These are phyloP conservation scores for Hypoxylon sp. DNA, from an alignment of 2,329 filamentous ascomycete species.

Conservation along the genomic window DNA sequence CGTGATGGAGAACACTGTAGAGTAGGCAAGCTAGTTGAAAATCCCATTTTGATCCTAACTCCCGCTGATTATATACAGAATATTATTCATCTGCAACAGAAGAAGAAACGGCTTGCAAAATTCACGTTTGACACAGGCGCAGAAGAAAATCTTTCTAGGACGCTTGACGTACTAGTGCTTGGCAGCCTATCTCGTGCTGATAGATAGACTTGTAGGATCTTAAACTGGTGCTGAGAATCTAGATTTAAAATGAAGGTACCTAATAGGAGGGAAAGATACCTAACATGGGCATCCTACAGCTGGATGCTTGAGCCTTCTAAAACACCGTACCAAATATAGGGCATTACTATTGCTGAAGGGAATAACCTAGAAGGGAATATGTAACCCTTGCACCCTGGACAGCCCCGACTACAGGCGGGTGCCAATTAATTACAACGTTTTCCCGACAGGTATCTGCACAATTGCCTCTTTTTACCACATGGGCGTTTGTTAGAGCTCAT, in stretches of 20 bases:
- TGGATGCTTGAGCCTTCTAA: too few species aligned
- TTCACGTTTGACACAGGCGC: slow-evolving; percentile 17
- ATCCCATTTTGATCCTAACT: not conserved
- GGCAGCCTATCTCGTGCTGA: not conserved
- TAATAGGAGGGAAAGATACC: not conserved
- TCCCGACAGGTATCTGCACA: too few species aligned
- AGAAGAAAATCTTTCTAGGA: not conserved
- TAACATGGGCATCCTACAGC: too few species aligned
- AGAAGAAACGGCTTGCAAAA: slow-evolving; percentile 24
- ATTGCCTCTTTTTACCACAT: too few species aligned
- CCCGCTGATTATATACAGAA: slow-evolving; percentile 16
- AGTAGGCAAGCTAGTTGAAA: slow-evolving; percentile 56
- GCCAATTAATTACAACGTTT: too few species aligned
- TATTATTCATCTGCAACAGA: slow-evolving; percentile 24
- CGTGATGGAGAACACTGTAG: slow-evolving; percentile 59
- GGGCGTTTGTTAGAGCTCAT: too few species aligned
- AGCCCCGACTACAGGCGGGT: too few species aligned
- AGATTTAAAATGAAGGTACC: not conserved
- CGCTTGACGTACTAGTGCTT: not conserved
- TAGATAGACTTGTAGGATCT: slow-evolving; percentile 16
- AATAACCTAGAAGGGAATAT: too few species aligned
- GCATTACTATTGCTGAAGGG: too few species aligned
- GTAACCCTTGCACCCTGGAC: too few species aligned
- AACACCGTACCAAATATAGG: too few species aligned
- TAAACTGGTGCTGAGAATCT: not conserved